Base-by-base conservation (phyloP, 805 yeast genomes). In the Debaryomyces castellii region DNA sequence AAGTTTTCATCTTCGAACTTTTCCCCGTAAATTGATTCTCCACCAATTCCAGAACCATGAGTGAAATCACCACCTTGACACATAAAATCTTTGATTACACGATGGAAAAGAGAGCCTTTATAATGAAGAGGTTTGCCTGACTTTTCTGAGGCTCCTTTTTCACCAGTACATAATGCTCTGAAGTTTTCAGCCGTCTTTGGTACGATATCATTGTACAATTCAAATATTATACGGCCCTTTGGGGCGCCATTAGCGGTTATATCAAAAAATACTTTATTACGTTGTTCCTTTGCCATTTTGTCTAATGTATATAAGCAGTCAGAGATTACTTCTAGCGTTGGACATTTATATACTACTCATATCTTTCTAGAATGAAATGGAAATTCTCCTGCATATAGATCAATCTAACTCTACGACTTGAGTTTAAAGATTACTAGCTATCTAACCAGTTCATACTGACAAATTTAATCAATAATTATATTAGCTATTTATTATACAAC, bases 141-240 rank as follows among this genome's bases (percentile, higher is more conserved):
- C 39, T 59, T 54, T 12, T 84, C 82, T 8, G 64, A 62, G 4
- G 16, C 45, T 27, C 95, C 96, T 57, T 85, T 83, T 61, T 89
- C 96, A 21, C 97, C 97, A 34, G 96, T 85, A 67, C 96, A 85
- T 46, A 92, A 71, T 4, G 92, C 89, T 49, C 89, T 78, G 75
- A 91, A 91, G 70, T 91, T 91, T 58, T 88, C 96, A 9, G 92
- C 86, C 1, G 97, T 89, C 62, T 82, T 85, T 43, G 97, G 97
- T 10, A 86, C 96, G 24, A 85, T 76, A 53, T 83, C 89, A 47
- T 72, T 66, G 70, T 69, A 84, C 38, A 92, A 73, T 62, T 89
- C 90, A 62, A 92, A 83, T 10, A 84, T 85, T 37, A 87, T 77
- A 58, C 96, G 81, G 28, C 97, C 97, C 46, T 78, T 75, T 3